Percentiles rank a stretch among this genome's conserved stretches.
These are phyloP conservation scores for Penicillium antarcticum DNA, from an alignment of 495 filamentous ascomycete species.

Conservation along the genomic window DNA sequence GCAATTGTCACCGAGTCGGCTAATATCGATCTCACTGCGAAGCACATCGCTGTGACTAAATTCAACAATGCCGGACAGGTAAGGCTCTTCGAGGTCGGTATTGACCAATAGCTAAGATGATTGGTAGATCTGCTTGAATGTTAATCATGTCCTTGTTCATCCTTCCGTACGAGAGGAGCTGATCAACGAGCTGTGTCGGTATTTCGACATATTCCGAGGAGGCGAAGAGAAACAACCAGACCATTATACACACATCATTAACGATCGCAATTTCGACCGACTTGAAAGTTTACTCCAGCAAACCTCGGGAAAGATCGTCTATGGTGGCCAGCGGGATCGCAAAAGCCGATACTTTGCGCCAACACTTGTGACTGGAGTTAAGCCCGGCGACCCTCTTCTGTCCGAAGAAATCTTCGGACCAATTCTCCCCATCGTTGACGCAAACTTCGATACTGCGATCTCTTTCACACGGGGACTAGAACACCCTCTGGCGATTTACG, in stretches of 20 bases:
- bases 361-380: slow-evolving; percentile 69
- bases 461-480: slow-evolving; percentile 61
- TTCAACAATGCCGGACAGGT: slow-evolving; percentile 71
- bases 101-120: background rate
- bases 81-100: background rate
- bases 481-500: slow-evolving; percentile 63
- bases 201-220: slow-evolving; percentile 61
- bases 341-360: slow-evolving; percentile 69
- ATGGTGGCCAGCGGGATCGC: slow-evolving; percentile 70
- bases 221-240: slow-evolving; percentile 63
- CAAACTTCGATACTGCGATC: slow-evolving; percentile 70
- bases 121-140: slow-evolving; percentile 62
- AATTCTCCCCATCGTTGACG: slow-evolving; percentile 68
- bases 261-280: slow-evolving; percentile 70
- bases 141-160: slow-evolving; percentile 81
- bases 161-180: slow-evolving; percentile 63
- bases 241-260: slow-evolving; percentile 67
- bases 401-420: slow-evolving; percentile 82
- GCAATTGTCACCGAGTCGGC: slow-evolving; percentile 78
- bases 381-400: slow-evolving; percentile 64
- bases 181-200: slow-evolving; percentile 58
- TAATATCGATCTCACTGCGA: slow-evolving; percentile 69
- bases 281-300: slow-evolving; percentile 73
- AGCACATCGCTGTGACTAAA: slow-evolving; percentile 77
- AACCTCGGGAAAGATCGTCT: slow-evolving; percentile 68